Evolutionary conservation across 2,329 filamentous ascomycete genomes (phyloP).

Genomic region (Xylaria sp.): DNA sequence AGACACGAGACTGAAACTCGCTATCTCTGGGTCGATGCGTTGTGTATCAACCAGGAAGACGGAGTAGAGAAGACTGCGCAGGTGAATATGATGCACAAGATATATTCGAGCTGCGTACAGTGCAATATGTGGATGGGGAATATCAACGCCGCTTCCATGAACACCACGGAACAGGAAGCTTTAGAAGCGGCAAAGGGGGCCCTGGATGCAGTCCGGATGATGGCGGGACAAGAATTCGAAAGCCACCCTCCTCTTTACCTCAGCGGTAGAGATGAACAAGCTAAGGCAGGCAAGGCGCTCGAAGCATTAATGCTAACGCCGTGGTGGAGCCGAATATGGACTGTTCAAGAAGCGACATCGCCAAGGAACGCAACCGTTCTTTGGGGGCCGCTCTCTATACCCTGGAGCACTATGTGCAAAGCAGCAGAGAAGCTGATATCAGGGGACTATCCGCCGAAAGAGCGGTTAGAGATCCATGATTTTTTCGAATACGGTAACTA

Average conservation of each 20-base stretch:
- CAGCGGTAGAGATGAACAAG: not conserved
- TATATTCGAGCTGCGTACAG: slow-evolving; percentile 27
- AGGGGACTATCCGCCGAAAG: not conserved
- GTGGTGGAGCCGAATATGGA: slow-evolving; percentile 30
- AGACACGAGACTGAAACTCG: slow-evolving; percentile 11
- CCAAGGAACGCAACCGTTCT: slow-evolving; percentile 11
- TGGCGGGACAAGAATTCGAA: slow-evolving; percentile 8
- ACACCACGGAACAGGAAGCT: slow-evolving; percentile 7
- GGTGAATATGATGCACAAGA: slow-evolving; percentile 36
- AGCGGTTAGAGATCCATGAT: not conserved
- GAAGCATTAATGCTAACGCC: slow-evolving; percentile 2
- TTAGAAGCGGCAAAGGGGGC: slow-evolving; percentile 13
- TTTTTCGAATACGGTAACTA: not conserved
- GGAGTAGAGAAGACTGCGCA: slow-evolving; percentile 33
- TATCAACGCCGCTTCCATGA: slow-evolving; percentile 3
- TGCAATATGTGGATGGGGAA: slow-evolving; percentile 26
- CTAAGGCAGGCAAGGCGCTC: slow-evolving; percentile 14
- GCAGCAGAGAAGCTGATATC: slow-evolving; percentile 11
- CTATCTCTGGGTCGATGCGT: slow-evolving; percentile 34
- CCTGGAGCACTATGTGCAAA: slow-evolving; percentile 17
- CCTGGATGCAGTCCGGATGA: slow-evolving; percentile 13
- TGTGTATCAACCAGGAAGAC: slow-evolving; percentile 40
- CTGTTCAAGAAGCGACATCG: slow-evolving; percentile 27
- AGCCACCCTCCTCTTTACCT: slow-evolving; percentile 3
- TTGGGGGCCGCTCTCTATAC: slow-evolving; percentile 23